Conservation (phyloP, 306 rosid genomes). For the Glycine tomentella region DNA sequence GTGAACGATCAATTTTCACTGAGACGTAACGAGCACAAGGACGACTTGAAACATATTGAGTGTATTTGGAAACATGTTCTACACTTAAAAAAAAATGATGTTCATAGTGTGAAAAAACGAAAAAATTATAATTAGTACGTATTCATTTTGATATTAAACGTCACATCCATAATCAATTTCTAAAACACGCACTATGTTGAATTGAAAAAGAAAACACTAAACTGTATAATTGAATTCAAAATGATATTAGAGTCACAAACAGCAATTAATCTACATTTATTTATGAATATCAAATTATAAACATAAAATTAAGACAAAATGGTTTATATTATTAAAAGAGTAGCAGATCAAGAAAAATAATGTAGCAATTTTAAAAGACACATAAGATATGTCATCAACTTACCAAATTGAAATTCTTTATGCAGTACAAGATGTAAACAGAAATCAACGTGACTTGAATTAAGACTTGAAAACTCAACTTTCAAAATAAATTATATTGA, state of each 20-base stretch:
- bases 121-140: neutral
- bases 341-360: neutral
- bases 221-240: neutral
- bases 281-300: neutral
- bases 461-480: conserved; percentile 7
- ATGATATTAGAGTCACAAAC: neutral
- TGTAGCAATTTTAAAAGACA: neutral
- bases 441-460: conserved; percentile 35
- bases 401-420: conserved; percentile 25
- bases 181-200: neutral
- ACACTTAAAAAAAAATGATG: neutral
- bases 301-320: neutral
- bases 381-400: neutral
- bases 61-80: neutral
- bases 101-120: neutral
- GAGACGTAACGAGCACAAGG: neutral
- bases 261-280: neutral
- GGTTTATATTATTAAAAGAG: neutral
- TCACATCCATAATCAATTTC: neutral
- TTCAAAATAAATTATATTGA: conserved; percentile 35
- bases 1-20: neutral
- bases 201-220: neutral
- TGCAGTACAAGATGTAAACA: neutral
- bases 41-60: neutral
- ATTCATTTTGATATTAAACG: neutral